Evolutionary conservation across 371 early-diverging fungal species (phyloP).

Genomic region (Dinochytrium kinnereticum): DNA sequence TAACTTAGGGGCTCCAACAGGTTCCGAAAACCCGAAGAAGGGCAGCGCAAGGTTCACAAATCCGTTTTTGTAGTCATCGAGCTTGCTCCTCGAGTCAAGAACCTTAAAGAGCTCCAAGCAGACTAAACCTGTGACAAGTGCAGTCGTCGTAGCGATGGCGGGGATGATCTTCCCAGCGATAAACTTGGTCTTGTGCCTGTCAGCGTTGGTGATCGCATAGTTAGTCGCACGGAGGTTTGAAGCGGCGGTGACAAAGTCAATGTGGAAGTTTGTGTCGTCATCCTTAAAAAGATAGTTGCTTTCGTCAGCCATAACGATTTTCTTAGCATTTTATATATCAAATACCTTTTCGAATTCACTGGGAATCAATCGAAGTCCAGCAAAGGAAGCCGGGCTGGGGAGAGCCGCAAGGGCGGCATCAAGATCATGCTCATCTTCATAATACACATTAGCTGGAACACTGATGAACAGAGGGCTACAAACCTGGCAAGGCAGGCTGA

Average conservation of each 20-base stretch:
- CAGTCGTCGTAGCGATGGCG: conserved; percentile 99
- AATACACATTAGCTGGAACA: too few species aligned
- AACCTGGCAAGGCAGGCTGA: conserved; percentile 16
- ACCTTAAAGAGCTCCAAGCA: conserved; percentile 98
- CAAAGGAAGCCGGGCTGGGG: conserved; percentile 75
- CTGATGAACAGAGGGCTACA: neutral
- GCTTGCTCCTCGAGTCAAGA: conserved; percentile 74
- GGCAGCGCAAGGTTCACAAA: conserved; percentile 99
- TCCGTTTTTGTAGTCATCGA: conserved; percentile 98
- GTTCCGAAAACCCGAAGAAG: conserved; percentile 99
- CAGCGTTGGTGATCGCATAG: conserved; percentile 93
- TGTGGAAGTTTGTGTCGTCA: conserved; percentile 99
- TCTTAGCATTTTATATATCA: too few species aligned
- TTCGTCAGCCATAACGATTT: neutral
- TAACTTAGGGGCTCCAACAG: conserved; percentile 85
- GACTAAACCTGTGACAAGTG: conserved; percentile 98
- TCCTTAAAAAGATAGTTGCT: conserved; percentile 57
- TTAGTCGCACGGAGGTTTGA: conserved; percentile 98
- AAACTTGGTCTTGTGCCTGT: conserved; percentile 97
- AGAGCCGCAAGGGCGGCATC: conserved; percentile 70
- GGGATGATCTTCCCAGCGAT: conserved; percentile 99
- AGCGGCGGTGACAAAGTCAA: conserved; percentile 98
- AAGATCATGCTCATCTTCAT: too few species aligned
- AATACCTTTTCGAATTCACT: conserved; percentile 93
- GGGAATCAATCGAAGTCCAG: conserved; percentile 75